phyloP scores from a whole-genome alignment of 2,329 filamentous ascomycete genomes.

The Fusarium longipes region DNA sequence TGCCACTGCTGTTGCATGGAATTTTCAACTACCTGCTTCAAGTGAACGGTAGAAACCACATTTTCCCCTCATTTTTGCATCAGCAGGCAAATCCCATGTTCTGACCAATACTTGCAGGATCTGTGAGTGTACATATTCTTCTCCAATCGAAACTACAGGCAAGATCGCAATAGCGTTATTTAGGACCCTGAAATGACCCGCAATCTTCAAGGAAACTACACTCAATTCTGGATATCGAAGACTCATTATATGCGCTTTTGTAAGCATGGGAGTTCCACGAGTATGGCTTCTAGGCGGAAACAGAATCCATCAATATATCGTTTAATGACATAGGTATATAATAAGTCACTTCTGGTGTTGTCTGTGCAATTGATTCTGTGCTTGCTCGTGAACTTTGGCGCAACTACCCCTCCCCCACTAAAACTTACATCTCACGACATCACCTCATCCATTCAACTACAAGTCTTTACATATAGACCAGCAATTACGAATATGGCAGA shows the following conservation, averaged over 20 bases:
- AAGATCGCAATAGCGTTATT: constrained; percentile 40
- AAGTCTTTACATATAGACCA: not conserved
- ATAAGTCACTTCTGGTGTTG: not conserved
- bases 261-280: not conserved
- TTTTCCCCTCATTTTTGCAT: not conserved
- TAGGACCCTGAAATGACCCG: constrained; percentile 22
- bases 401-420: constrained; percentile 20
- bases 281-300: not conserved
- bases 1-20: not conserved
- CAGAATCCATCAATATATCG: not conserved
- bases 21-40: not conserved
- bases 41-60: not conserved
- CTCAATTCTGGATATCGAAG: constrained; percentile 19
- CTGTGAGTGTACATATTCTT: constrained; percentile 17
- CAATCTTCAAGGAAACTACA: constrained; percentile 5
- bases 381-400: not conserved
- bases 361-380: not conserved
- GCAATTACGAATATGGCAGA: constrained; percentile 38
- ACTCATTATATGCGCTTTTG: constrained; percentile 16
- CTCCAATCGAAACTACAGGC: constrained; percentile 12
- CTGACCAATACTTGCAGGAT: not conserved
- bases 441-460: not conserved
- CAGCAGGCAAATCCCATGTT: not conserved
- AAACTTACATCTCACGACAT: constrained; percentile 13
- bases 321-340: not conserved